Evolutionary conservation across 345 rosid genomes (phyloP), one percentile per base, ranked within the genome.

Genomic region (Firmiana major): DNA sequence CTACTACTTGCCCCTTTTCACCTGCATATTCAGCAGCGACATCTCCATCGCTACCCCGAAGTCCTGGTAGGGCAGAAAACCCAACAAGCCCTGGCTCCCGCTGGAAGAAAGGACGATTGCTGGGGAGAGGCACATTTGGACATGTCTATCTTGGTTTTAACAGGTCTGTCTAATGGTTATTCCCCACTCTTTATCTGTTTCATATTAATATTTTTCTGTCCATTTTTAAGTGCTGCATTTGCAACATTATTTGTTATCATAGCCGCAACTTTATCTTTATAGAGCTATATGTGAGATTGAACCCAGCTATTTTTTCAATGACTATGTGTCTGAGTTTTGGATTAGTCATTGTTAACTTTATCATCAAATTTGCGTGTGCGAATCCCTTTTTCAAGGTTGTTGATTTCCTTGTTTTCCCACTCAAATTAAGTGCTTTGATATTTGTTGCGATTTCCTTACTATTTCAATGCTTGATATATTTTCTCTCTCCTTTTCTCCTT

Each of bases 41-140:
- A 46, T 96, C 99, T 67, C 99, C 99, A 21, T 96, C 99, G 34
- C 87, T 96, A 57, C 97, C 98, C 6, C 88, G 98, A 80, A 96
- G 99, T 89, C 98, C 99, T 59, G 91, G 90, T 51, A 90, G 95
- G 79, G 85, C 91, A 67, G 99, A 93, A 78, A 92, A 87, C 81
- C 90, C 94, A 13, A 71, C 82, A 22, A 90, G 93, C 81, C 93
- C 91, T 68, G 89, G 93, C 51, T 84, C 87, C 3, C 82, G 86
- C 63, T 90, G 97, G 97, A 83, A 86, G 80, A 87, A 86, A 82
- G 93, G 93, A 77, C 84, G 82, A 68, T 83, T 87, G 54, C 73
- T 92, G 21, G 94, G 97, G 53, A 78, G 86, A 83, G 94, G 94
- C 57, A 87, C 94, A 17, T 89, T 86, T 49, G 91, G 89, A 82